Conservation (phyloP, 2,329 filamentous ascomycete genomes). For the Scorias spongiosa region DNA sequence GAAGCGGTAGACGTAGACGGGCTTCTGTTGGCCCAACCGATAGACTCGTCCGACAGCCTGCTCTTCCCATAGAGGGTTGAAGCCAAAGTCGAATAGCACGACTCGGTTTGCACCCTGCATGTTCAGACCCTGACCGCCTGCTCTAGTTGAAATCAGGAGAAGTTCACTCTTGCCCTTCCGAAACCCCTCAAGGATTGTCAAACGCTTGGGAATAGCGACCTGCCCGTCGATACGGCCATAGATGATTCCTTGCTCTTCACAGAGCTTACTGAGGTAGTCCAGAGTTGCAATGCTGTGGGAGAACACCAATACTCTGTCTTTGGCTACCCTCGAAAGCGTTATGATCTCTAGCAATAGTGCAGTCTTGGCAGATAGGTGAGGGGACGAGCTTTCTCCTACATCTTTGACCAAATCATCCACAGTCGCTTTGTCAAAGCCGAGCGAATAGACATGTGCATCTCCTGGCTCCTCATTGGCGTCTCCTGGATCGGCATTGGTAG, state of each 20-base stretch:
- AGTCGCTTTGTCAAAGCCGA: slow-evolving; percentile 22
- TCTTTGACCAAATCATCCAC: slow-evolving; percentile 21
- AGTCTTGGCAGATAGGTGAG: slow-evolving; percentile 52
- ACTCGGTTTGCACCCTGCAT: slow-evolving; percentile 73
- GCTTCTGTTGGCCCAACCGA: slow-evolving; percentile 66
- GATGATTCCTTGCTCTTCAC: slow-evolving; percentile 32
- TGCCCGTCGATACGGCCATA: slow-evolving; percentile 52
- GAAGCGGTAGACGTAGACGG: slow-evolving; percentile 74
- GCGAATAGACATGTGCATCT: slow-evolving; percentile 19
- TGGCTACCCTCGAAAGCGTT: slow-evolving; percentile 41
- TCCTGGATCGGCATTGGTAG: slow-evolving; percentile 1
- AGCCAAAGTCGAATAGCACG: slow-evolving; percentile 70
- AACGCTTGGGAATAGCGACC: slow-evolving; percentile 42
- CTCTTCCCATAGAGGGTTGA: slow-evolving; percentile 67
- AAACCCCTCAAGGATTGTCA: slow-evolving; percentile 51
- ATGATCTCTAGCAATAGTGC: slow-evolving; percentile 54
- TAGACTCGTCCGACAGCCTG: slow-evolving; percentile 80
- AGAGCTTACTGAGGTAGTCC: slow-evolving; percentile 48
- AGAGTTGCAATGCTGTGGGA: slow-evolving; percentile 57
- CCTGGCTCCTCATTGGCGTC: slow-evolving; percentile 6
- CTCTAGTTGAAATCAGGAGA: slow-evolving; percentile 69
- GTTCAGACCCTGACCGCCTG: slow-evolving; percentile 72
- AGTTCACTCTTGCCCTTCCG: slow-evolving; percentile 40
- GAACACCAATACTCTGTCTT: slow-evolving; percentile 71
- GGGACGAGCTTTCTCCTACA: slow-evolving; percentile 26